These are phyloP conservation scores for Podospora pseudopauciseta DNA, from an alignment of 495 filamentous ascomycete genomes.

Conservation along the genomic window DNA sequence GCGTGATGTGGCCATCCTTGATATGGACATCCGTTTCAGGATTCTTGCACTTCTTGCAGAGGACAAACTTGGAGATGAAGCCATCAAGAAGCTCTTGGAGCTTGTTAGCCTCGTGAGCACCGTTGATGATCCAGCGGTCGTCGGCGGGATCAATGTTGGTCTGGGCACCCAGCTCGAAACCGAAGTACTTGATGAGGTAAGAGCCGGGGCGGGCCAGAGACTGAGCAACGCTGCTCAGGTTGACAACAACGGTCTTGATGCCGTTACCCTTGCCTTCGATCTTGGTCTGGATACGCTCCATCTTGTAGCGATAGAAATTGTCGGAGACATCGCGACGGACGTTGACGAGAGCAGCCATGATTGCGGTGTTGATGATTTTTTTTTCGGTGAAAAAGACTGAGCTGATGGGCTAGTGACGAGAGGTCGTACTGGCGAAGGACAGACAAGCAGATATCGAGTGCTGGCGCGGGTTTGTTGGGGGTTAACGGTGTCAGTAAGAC, in stretches of 20 bases:
- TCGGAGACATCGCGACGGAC: constrained; percentile 98
- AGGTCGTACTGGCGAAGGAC: constrained; percentile 20
- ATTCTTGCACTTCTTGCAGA: constrained; percentile 99
- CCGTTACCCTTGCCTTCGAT: constrained; percentile 99
- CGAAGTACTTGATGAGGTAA: constrained; percentile 99
- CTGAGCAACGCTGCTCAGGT: constrained; percentile 88
- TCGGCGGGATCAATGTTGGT: constrained; percentile 96
- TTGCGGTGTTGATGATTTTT: constrained; percentile 39
- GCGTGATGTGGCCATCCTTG: constrained; percentile 82
- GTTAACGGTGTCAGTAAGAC: constrained; percentile 41
- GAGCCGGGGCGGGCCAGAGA: constrained; percentile 88
- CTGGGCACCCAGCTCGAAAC: constrained; percentile 96
- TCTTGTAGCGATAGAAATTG: constrained; percentile 99
- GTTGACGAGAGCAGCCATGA: constrained; percentile 72
- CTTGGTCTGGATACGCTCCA: constrained; percentile 97
- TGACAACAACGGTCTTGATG: constrained; percentile 96
- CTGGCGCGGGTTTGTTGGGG: background rate
- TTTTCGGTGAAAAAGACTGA: constrained; percentile 20
- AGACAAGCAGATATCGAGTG: constrained; percentile 6
- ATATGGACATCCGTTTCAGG: constrained; percentile 93
- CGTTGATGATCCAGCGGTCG: constrained; percentile 99
- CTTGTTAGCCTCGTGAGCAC: constrained; percentile 91
- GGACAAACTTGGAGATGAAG: constrained; percentile 96
- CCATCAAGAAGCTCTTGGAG: constrained; percentile 97
- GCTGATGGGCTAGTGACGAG: constrained; percentile 6